phyloP scores from a whole-genome alignment of 495 filamentous ascomycete genomes.

The Annulohypoxylon maeteangense region DNA sequence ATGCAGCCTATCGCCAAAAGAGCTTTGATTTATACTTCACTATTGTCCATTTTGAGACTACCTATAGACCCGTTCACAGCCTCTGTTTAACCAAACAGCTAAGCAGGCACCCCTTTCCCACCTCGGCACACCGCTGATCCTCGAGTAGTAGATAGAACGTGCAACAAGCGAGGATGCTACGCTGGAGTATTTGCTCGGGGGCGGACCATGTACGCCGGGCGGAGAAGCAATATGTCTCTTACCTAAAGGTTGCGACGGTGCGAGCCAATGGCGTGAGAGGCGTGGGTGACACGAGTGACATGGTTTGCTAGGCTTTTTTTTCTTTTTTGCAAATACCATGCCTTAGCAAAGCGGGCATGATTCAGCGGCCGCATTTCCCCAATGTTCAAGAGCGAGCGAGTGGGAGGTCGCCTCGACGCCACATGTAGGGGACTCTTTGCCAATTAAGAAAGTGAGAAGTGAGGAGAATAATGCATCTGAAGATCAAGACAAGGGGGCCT shows the following conservation, averaged over 20 bases:
- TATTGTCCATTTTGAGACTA: neutral
- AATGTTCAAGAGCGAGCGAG: conserved; percentile 18
- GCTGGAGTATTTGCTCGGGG: neutral
- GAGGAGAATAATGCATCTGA: conserved; percentile 23
- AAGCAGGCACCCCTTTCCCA: neutral
- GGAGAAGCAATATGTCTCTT: conserved; percentile 13
- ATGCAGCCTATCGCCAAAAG: neutral
- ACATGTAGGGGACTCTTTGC: conserved; percentile 17
- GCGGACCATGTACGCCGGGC: conserved; percentile 21
- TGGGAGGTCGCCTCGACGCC: conserved; percentile 24
- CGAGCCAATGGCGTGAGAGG: conserved; percentile 16
- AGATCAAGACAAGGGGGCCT: conserved; percentile 4
- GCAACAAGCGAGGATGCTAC: conserved; percentile 15
- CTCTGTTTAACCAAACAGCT: neutral
- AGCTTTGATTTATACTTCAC: neutral
- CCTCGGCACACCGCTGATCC: conserved; percentile 12
- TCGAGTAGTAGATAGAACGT: neutral
- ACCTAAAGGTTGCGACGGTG: conserved; percentile 6
- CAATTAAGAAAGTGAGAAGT: conserved; percentile 2
- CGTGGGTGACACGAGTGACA: conserved; percentile 29
- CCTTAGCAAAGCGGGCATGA: conserved; percentile 25
- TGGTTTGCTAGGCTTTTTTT: conserved; percentile 31
- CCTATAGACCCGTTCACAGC: neutral
- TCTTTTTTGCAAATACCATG: neutral
- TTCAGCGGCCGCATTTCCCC: conserved; percentile 19